Base-by-base conservation (phyloP, 192 early-diverging fungal genomes). In the Coemansia sp. region DNA sequence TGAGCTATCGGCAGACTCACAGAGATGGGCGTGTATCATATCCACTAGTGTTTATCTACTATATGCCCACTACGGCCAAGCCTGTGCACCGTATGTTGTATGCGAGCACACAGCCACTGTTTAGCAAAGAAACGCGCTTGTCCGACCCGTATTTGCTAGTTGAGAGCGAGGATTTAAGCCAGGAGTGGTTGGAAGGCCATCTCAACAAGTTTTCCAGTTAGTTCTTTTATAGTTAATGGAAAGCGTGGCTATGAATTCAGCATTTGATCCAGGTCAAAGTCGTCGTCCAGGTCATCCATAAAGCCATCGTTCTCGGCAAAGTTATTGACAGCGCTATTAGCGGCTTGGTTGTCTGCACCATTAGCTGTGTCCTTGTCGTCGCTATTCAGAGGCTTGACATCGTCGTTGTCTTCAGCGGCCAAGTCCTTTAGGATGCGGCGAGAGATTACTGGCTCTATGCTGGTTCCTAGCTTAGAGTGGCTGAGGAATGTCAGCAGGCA, bases 1-100 rank as follows among this genome's bases (percentile, higher is more conserved):
- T 78, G 6, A 62, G 64, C 38, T 56, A 61, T 32, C 44, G 39
- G 15, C 43, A 53, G 31, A 54, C 9, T 26, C 65, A 66, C 37
- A 50, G 85, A 0, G 71, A 74, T 59, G 90, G 88, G 11, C 82
- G 90, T 6, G 68, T 83, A 12, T 85, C 82, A 7, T 92, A 82
- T 38, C 92, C 92, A 0, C 69, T 94, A 17, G 80, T 89, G 3
- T 85, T 88, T 48, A 64, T 89, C 12, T 86, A 84, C 53, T 87
- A 87, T 62, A 79, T 78, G 12, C 87, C 85, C 3, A 47, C 78
- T 78, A 85, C 74, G 51, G 62, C 58, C 3, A 39, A 56, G 37
- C 45, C 66, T 10, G n/a, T 40, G 10, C 42, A 46, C 20, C 60
- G 41, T 6, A 58, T 64, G 53, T 46, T 71, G 37, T 71, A 90